Base-by-base conservation (phyloP, 495 filamentous ascomycete species). In the Parathielavia hyrcaniae region DNA sequence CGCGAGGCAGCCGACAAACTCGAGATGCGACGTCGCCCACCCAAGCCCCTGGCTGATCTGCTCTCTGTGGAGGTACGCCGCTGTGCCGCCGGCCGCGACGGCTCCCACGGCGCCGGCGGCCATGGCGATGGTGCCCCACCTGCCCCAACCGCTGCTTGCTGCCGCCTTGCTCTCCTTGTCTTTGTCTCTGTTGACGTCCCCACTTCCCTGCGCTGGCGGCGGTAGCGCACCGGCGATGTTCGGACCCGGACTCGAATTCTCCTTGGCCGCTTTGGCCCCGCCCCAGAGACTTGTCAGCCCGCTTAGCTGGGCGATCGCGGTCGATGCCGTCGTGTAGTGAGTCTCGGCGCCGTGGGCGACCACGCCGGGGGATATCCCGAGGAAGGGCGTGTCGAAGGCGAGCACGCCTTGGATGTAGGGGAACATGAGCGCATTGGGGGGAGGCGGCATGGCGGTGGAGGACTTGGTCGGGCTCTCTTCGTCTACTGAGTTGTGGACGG, bases 331-430 rank as follows among this genome's bases (percentile, higher is more conserved):
- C 43, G 86, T 86, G 68, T 89, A 89, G 59, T 97, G 90, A 5
- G 79, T 83, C 69, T 97, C 90, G 11, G 91, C 92, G 19, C 88
- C 86, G 66, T 97, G 87, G 4, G 92, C 91, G 6, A 97, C 83
- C 0, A 97, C 89, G 22, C 88, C 85, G 0, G 93, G 91, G 7
- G 88, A 83, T 57, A 98, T 90, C 19, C 93, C 92, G 0, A 98
- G 79, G 62, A 86, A 98, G 3, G 93, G 93, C 0, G 93, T 98
- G 71, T 98, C 93, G 68, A 97, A 97, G 36, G 92, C 90, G 22
- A 97, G 81, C 26, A 97, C 80, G 53, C 89, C 93, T 65, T 89
- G 86, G 60, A 98, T 77, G 66, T 82, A 83, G 19, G 83, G 84
- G 63, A 86, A 87, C 78, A 86, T 83, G 62, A 83, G 71, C 16